Evolutionary conservation across 495 filamentous ascomycete genomes (phyloP), one percentile per base, ranked within the genome.

Genomic region (Tuber magnatum): DNA sequence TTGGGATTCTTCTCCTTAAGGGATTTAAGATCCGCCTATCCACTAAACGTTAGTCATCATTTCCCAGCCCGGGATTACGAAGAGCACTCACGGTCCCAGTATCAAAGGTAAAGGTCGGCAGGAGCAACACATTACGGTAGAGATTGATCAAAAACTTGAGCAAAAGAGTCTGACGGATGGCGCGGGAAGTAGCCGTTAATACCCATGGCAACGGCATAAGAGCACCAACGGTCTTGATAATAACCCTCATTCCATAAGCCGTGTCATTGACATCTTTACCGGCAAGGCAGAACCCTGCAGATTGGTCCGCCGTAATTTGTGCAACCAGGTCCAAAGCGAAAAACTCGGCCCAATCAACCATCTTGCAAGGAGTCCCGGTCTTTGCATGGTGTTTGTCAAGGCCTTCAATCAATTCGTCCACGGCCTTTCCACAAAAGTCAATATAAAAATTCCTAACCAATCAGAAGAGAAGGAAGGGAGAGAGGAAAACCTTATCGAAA

Each of bases 281-380:
- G 9, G 80, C 81, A 8, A 72, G 74, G 16, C 80, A 82, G 24
- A 82, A 77, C 18, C 81, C 81, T 16, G 35, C 48, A 12, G 80
- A 77, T 28, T 78, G 68, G 22, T 81, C 81, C 8, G 40, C 70
- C 40, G 61, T n/a, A 24, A 82, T 72, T 20, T 77, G 77, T 12
- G 77, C 70, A 40, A 73, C 72, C 14, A 93, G 90, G 79, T 95
- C 92, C 78, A 93, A 94, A 5, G 91, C 90, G 79, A 90, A 94
- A 81, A 89, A 94, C 79, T 93, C 91, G 20, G 93, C 83, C 93
- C 93, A 94, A 68, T 86, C 83, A 0, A 86, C 87, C 72, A 94
- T 90, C 77, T 93, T 87, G 76, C 91, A 92, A 28, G 82, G 82
- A 32, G 83, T 79, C 8, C 85, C 84, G 6, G 85, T 83, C 16